These are phyloP conservation scores for Penicillium malachiteum DNA, from an alignment of 495 filamentous ascomycete species.

Conservation along the genomic window DNA sequence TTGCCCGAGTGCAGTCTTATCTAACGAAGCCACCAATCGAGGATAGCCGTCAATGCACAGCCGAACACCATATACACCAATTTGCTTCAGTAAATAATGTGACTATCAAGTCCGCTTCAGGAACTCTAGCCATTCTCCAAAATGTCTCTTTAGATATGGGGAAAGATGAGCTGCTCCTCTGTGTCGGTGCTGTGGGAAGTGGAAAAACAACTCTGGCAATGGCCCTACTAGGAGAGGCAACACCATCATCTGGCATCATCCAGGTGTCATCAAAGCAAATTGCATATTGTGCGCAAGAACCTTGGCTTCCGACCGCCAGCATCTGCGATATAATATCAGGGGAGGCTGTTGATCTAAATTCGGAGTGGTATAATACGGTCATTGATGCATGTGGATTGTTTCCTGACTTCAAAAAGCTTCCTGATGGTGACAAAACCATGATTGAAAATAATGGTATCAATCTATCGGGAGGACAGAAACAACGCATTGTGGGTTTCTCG, in stretches of 20 bases:
- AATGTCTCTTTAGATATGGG: slow-evolving; percentile 23
- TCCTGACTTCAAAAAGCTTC: slow-evolving; percentile 44
- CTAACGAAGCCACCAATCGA: slow-evolving; percentile 18
- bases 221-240: slow-evolving; percentile 51
- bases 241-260: slow-evolving; percentile 24
- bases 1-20: slow-evolving; percentile 52
- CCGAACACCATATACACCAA: neutral
- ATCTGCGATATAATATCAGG: slow-evolving; percentile 38
- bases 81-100: neutral
- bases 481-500: slow-evolving; percentile 44
- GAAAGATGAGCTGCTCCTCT: slow-evolving; percentile 32
- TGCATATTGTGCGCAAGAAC: slow-evolving; percentile 39
- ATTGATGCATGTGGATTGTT: slow-evolving; percentile 47
- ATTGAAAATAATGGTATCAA: slow-evolving; percentile 54
- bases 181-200: slow-evolving; percentile 47
- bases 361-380: slow-evolving; percentile 45
- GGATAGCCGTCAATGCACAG: slow-evolving; percentile 4
- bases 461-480: slow-evolving; percentile 55
- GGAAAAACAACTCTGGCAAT: slow-evolving; percentile 44
- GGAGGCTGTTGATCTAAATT: slow-evolving; percentile 16
- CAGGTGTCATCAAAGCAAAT: slow-evolving; percentile 19
- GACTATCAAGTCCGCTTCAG: neutral
- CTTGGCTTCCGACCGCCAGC: slow-evolving; percentile 43
- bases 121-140: neutral
- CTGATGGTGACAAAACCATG: slow-evolving; percentile 43